Base-by-base conservation (phyloP, 2,329 filamentous ascomycete genomes). In the Mollisiaceae sp. region DNA sequence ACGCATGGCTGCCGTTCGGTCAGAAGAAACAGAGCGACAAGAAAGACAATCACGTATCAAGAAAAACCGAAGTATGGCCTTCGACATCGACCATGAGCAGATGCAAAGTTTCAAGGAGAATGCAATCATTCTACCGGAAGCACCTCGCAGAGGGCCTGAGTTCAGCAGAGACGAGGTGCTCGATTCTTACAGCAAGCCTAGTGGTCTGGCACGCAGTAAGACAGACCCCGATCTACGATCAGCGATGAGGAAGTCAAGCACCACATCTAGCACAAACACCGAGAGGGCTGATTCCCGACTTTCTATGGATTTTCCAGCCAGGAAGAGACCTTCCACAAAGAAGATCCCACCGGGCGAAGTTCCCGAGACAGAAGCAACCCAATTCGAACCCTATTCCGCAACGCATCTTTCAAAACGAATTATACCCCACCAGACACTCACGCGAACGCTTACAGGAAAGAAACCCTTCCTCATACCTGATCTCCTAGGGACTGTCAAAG, bases 311-410 rank as follows among this genome's bases (percentile, higher is more conserved):
- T 36, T 59, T 9, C 61, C 62, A 9, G 35, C 62, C 15, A 52
- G 59, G 62, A 68, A 60, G 36, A 59, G 47, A 56, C 18, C 64
- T 45, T 20, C 59, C 35, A 59, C 22, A 14, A 66, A 62, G 60
- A 47, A 61, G 35, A 72, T 67, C 15, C 63, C 70, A 38, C 71
- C 80, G 54, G 75, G 75, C 47, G 77, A 80, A 36, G 75, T 78
- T 4, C 73, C 78, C 4, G 77, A 81, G 36, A 79, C 82, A 1
- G 85, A 88, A 65, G 77, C 84, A 1, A 85, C 89, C 1, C 85
- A 86, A 55, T 96, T 95, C 72, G 95, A 99, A 73, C 86, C 92
- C 2, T 97, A 94, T 77, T 97, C 95, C 6, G 87, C 89, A 36
- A 82, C 94, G 43, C 93, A 97, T 75, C 84, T 99, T 15, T 91